Percentiles rank a stretch among this genome's conserved stretches.
Conservation (phyloP, 164 flowering plant species). For the Sedum album region DNA sequence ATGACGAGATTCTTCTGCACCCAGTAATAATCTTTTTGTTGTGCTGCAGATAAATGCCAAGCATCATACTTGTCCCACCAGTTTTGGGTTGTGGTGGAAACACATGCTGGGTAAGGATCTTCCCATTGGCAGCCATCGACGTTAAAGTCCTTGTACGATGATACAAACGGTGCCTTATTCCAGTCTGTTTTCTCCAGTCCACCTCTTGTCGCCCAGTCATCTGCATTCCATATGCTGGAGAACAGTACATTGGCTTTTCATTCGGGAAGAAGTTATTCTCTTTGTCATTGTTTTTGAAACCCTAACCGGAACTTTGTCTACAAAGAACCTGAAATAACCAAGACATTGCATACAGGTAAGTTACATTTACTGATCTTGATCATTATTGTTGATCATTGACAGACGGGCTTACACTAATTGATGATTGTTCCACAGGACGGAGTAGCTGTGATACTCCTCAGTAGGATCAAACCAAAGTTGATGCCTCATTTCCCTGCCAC, state of each 20-base stretch:
- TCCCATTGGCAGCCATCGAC: constrained; percentile 88
- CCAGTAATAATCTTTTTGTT: constrained; percentile 75
- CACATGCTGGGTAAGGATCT: constrained; percentile 81
- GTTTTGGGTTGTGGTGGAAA: constrained; percentile 63
- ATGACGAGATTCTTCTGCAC: constrained; percentile 74
- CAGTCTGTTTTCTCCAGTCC: constrained; percentile 94
- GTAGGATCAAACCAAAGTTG: constrained; percentile 32
- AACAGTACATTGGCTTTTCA: constrained; percentile 89
- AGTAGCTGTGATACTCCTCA: constrained; percentile 8
- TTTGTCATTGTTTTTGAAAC: constrained; percentile 70
- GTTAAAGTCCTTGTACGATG: constrained; percentile 74
- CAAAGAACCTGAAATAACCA: constrained; percentile 50
- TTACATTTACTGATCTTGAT: neutral
- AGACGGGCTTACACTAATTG: constrained; percentile 3
- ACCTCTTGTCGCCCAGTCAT: constrained; percentile 95
- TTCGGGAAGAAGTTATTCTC: constrained; percentile 76
- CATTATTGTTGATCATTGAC: neutral
- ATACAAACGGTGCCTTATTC: constrained; percentile 80
- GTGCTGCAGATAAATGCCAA: constrained; percentile 64
- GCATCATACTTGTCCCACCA: constrained; percentile 93
- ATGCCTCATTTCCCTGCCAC: constrained; percentile 83
- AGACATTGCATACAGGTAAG: neutral
- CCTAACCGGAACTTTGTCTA: constrained; percentile 65
- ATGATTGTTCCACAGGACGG: constrained; percentile 8
- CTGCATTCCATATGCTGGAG: constrained; percentile 97